Conservation (phyloP, 371 early-diverging fungal genomes). For the Zychaea mexicana region DNA sequence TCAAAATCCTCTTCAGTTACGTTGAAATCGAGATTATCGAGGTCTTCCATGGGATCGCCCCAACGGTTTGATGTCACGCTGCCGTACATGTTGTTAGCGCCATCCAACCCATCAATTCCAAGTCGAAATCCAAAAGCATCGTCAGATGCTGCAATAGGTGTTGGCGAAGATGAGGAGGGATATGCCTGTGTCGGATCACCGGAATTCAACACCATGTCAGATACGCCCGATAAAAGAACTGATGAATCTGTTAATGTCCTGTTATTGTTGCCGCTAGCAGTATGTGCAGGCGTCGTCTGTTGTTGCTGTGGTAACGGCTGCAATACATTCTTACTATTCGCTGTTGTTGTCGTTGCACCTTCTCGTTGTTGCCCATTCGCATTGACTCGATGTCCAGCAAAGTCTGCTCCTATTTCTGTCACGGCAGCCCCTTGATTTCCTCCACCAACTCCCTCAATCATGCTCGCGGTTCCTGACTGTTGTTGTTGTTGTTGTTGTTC, state of each 20-base stretch:
- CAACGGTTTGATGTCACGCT: constrained; percentile 27
- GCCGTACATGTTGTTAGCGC: constrained; percentile 7
- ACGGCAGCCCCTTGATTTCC: background rate
- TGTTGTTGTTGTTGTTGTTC: background rate
- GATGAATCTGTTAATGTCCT: background rate
- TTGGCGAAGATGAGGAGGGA: background rate
- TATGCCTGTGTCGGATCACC: background rate
- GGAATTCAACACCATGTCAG: background rate
- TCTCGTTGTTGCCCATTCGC: background rate
- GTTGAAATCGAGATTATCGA: constrained; percentile 45
- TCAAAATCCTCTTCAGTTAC: constrained; percentile 56
- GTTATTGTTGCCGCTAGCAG: background rate
- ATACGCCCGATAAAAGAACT: constrained; percentile 2
- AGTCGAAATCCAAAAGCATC: constrained; percentile 13
- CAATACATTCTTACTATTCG: background rate
- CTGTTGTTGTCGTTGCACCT: background rate
- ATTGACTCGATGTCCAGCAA: too few relatives aligned
- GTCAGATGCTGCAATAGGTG: background rate
- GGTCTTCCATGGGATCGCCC: constrained; percentile 40
- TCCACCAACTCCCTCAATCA: background rate
- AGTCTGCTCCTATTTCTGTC: too few relatives aligned
- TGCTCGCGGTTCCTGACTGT: too few relatives aligned
- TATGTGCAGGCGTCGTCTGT: background rate
- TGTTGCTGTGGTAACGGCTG: background rate
- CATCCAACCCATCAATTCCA: constrained; percentile 8